These are phyloP conservation scores for Tephrocybe sp. DNA, from an alignment of 768 basidiomycete species.

Conservation along the genomic window DNA sequence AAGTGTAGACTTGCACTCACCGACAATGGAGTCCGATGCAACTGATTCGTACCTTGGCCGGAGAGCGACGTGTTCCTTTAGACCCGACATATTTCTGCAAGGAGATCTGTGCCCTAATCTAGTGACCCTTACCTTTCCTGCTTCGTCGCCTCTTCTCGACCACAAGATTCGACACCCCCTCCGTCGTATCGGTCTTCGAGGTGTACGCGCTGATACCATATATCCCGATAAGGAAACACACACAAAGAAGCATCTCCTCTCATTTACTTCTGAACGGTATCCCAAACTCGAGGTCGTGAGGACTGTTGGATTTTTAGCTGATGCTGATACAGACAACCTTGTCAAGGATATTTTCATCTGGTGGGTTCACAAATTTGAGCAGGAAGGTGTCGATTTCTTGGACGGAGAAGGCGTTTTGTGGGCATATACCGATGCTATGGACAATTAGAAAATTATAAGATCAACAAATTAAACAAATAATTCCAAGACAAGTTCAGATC, in stretches of 20 bases:
- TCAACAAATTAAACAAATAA: not conserved
- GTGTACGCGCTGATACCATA: constrained; percentile 39
- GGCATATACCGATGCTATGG: constrained; percentile 36
- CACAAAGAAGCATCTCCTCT: constrained; percentile 40
- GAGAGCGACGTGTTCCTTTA: constrained; percentile 30
- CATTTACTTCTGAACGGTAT: constrained; percentile 40
- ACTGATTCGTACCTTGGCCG: constrained; percentile 24
- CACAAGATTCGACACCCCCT: constrained; percentile 33
- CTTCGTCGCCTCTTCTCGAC: constrained; percentile 31
- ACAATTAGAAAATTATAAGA: not conserved
- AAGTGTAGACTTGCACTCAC: constrained; percentile 40
- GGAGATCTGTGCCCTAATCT: constrained; percentile 45
- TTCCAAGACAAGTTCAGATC: no score
- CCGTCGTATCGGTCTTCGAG: constrained; percentile 47
- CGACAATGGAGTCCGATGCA: constrained; percentile 32
- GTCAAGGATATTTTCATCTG: constrained; percentile 52
- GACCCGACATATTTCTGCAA: constrained; percentile 42
- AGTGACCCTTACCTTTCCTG: constrained; percentile 41
- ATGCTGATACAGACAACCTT: constrained; percentile 39
- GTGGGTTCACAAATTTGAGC: constrained; percentile 55
- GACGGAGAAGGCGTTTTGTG: constrained; percentile 58
- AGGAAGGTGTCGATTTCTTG: constrained; percentile 47
- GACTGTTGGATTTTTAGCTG: constrained; percentile 48
- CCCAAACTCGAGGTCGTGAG: constrained; percentile 47
- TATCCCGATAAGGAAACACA: constrained; percentile 40